These are phyloP conservation scores for Neurospora sp. DNA, from an alignment of 495 filamentous ascomycete genomes.

Conservation along the genomic window DNA sequence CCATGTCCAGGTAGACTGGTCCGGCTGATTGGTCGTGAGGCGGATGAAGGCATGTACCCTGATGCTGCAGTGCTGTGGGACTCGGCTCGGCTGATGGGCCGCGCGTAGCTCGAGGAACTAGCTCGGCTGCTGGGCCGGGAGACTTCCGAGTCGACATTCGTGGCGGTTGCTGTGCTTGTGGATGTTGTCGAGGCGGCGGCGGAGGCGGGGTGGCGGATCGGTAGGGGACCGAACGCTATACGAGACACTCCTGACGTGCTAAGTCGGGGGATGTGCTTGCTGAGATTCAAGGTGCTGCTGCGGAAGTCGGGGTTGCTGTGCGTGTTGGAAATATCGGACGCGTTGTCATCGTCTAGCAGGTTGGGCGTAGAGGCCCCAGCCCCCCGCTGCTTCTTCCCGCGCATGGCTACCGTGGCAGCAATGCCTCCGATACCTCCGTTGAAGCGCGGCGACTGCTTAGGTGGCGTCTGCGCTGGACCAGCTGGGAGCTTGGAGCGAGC, in stretches of 20 bases:
- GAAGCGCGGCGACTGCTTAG: conserved; percentile 64
- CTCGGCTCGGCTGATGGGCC: conserved; percentile 40
- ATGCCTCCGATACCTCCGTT: conserved; percentile 48
- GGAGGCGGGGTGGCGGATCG: conserved; percentile 31
- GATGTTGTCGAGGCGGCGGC: neutral
- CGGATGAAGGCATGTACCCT: conserved; percentile 39
- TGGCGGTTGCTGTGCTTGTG: neutral
- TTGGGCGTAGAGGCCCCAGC: conserved; percentile 48
- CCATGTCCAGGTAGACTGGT: conserved; percentile 45
- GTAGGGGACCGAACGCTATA: conserved; percentile 44
- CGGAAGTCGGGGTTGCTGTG: conserved; percentile 19
- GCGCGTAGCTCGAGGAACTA: conserved; percentile 43
- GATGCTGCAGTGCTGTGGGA: conserved; percentile 13
- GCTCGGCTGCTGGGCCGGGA: conserved; percentile 54
- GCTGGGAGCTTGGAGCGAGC: conserved; percentile 85
- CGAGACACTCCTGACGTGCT: conserved; percentile 42
- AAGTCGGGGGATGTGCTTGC: conserved; percentile 41
- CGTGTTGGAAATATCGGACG: conserved; percentile 13
- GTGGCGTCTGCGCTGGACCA: conserved; percentile 60
- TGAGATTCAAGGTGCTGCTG: conserved; percentile 27
- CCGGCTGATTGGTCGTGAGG: conserved; percentile 52
- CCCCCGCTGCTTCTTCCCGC: conserved; percentile 59
- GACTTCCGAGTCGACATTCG: conserved; percentile 24
- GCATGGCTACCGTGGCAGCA: conserved; percentile 67
- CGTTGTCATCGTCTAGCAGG: conserved; percentile 37